phyloP scores from a whole-genome alignment of 2,329 filamentous ascomycete species.

The Ramichloridium luteum region DNA sequence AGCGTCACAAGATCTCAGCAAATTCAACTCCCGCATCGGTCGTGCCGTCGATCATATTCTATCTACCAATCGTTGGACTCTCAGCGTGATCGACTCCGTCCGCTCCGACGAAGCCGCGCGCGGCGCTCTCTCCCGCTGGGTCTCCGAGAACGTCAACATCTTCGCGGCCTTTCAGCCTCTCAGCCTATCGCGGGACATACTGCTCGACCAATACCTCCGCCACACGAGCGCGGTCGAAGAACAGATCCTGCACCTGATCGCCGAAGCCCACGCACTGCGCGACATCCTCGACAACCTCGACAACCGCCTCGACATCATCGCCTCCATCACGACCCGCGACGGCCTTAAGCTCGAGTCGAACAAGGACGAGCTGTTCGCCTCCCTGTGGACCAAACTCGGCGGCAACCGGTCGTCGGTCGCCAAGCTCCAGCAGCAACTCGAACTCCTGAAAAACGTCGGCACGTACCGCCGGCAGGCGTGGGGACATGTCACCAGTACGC shows the following conservation, averaged over 20 bases:
- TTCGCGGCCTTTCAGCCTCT: slow-evolving; percentile 50
- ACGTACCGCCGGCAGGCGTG: slow-evolving; percentile 54
- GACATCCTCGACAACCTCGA: slow-evolving; percentile 55
- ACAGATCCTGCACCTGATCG: slow-evolving; percentile 54
- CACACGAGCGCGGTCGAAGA: slow-evolving; percentile 60
- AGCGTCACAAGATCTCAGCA: slow-evolving; percentile 54
- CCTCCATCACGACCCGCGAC: slow-evolving; percentile 54
- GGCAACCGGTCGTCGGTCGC: slow-evolving; percentile 50
- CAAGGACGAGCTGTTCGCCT: slow-evolving; percentile 54
- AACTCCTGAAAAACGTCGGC: slow-evolving; percentile 53
- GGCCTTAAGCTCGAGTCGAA: slow-evolving; percentile 45
- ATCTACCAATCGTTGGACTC: slow-evolving; percentile 63
- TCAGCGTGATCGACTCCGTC: slow-evolving; percentile 54
- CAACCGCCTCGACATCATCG: slow-evolving; percentile 55
- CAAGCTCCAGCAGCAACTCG: slow-evolving; percentile 51
- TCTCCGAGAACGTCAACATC: slow-evolving; percentile 33
- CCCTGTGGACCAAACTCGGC: slow-evolving; percentile 63
- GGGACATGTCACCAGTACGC: slow-evolving; percentile 53
- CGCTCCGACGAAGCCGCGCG: slow-evolving; percentile 29
- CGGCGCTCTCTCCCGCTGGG: slow-evolving; percentile 30
- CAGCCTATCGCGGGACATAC: slow-evolving; percentile 46
- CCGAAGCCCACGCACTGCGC: slow-evolving; percentile 57
- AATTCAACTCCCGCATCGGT: slow-evolving; percentile 66
- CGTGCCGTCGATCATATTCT: slow-evolving; percentile 63
- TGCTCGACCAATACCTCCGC: slow-evolving; percentile 63